Base-by-base conservation (phyloP, 352 stramenopile species). In the Phytophthora rubi region DNA sequence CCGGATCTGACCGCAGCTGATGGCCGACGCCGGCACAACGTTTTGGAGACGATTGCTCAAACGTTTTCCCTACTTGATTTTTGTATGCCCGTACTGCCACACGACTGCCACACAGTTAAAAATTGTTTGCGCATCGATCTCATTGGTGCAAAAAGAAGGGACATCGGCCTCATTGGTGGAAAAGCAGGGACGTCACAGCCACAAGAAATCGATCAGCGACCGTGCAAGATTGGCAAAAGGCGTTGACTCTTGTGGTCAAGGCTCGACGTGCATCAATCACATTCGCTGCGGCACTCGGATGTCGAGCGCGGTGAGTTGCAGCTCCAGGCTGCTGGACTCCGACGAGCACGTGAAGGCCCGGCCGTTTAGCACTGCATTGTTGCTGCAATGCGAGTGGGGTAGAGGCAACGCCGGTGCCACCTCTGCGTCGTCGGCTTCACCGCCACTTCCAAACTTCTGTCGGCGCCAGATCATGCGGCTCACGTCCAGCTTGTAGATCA, bases 381-480 rank as follows among this genome's bases (percentile, higher is more conserved):
- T 70, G 39, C 76, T 81, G 53, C 53, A 53, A 53, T 86, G 79
- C 0, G 71, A 53, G 42, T 81, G 79, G 16, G 77, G 44, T 3
- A 49, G 5, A 21, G 73, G 76, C 15, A 75, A 21, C 21, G 66
- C 12, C 21, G 61, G 8, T 5, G 23, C 7, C 28, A 49, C 28
- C 23, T 66, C 70, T 3, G 44, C 18, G 7, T 61, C 52, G n/a
- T 44, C 57, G 7, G 32, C 42, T 23, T 72, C 39, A n/a, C 59
- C 59, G 2, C 47, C 13, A 66, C 42, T 12, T 21, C 47, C 48
- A 60, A 78, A 65, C 28, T 71, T 70, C 15, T 91, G 81, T 2
- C 73, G 70, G 6, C 83, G 79, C 83, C 86, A 93, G 64, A 93
- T 90, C 84, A 93, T 92, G 42, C 71, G 78, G 13, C 71, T 64